A percentile compares a stretch with the other conserved stretches of the same genome.
phyloP scores from a whole-genome alignment of 192 early-diverging fungal species.

The Linnemannia elongata region DNA sequence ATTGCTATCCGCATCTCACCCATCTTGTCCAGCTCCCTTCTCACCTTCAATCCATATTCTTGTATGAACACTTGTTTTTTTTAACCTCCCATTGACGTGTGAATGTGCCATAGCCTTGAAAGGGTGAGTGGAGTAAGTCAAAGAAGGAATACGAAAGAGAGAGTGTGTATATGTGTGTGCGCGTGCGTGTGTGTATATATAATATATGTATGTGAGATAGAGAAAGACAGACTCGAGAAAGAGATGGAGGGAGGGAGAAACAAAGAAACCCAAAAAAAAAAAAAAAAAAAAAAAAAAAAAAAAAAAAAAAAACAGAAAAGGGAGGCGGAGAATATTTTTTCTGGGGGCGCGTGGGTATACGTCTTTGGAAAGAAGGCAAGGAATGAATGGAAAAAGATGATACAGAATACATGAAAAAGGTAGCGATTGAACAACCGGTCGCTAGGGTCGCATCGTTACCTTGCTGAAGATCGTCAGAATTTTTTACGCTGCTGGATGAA shows the following conservation, averaged over 20 bases:
- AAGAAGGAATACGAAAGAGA: not conserved
- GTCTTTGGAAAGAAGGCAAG: not conserved
- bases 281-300: not conserved
- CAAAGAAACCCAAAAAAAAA: not conserved
- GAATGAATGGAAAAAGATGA: not conserved
- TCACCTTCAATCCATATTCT: not conserved
- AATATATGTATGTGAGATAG: too few relatives aligned
- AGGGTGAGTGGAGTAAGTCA: not conserved
- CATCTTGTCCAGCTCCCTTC: not conserved
- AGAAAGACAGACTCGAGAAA: too few relatives aligned
- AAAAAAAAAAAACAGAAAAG: not conserved
- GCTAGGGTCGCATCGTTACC: not conserved
- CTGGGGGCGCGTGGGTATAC: not conserved
- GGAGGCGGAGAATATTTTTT: not conserved
- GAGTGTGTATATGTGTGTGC: too few relatives aligned
- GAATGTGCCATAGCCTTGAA: not conserved
- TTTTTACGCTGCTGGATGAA: not conserved
- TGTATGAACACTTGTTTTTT: not conserved
- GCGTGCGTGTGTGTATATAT: too few relatives aligned
- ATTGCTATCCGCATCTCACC: not conserved
- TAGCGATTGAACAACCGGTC: not conserved
- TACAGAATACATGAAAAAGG: not conserved
- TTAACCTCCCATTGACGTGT: not conserved
- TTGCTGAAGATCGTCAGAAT: not conserved
- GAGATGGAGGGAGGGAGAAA: not conserved